These are phyloP conservation scores for Blastobotrys petasosporus DNA, from an alignment of 1,139 yeast species.

Conservation along the genomic window DNA sequence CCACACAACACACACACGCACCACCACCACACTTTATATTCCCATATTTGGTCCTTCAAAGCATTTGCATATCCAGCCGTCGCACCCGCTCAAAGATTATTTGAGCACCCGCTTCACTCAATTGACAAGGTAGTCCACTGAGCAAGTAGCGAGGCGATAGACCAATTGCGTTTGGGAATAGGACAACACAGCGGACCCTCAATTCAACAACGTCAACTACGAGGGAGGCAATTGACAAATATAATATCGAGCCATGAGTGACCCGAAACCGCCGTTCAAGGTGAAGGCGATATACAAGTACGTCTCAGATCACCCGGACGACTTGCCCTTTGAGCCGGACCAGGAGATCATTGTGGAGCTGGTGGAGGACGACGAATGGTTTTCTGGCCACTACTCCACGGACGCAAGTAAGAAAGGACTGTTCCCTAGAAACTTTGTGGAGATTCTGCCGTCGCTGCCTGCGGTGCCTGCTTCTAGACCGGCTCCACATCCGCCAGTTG, in stretches of 20 bases:
- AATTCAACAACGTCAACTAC: too few relatives aligned
- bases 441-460: conserved; percentile 25
- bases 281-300: conserved; percentile 69
- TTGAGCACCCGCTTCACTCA: too few relatives aligned
- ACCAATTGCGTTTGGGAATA: background rate
- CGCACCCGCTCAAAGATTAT: too few relatives aligned
- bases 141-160: background rate
- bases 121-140: background rate
- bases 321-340: conserved; percentile 62
- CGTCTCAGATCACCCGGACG: conserved; percentile 77
- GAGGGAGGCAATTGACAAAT: too few relatives aligned
- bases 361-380: conserved; percentile 91
- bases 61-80: too few relatives aligned
- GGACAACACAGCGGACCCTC: background rate
- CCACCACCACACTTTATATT: background rate
- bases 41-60: too few relatives aligned
- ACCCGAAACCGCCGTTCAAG: conserved; percentile 49
- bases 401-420: conserved; percentile 54
- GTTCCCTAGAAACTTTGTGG: conserved; percentile 85
- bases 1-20: conserved; percentile 2
- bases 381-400: conserved; percentile 57
- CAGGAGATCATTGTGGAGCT: conserved; percentile 67
- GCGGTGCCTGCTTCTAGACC: conserved; percentile 5
- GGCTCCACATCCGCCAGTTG: conserved; percentile 4
- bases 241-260: background rate